Percentiles rank a stretch among this genome's conserved stretches.
phyloP scores from a whole-genome alignment of 2,329 filamentous ascomycete genomes.

The Pyricularia pennisetigena region DNA sequence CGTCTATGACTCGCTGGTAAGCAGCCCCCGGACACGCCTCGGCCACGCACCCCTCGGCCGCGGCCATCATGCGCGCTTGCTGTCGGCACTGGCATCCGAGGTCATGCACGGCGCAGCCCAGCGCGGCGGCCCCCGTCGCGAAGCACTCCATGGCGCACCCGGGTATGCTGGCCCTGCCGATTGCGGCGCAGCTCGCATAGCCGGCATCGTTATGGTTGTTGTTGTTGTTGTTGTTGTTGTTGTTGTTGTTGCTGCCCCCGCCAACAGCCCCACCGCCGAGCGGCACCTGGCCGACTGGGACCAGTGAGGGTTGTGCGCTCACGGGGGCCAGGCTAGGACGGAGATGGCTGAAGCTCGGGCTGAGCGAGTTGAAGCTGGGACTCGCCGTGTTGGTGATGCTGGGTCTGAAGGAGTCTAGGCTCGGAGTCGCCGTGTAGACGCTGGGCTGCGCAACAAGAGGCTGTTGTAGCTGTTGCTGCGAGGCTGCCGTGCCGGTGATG shows the following conservation, averaged over 20 bases:
- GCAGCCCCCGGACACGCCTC: slow-evolving; percentile 14
- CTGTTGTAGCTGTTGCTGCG: background rate
- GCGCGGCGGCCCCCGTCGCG: slow-evolving; percentile 15
- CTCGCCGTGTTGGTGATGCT: background rate
- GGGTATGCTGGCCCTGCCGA: slow-evolving; percentile 17
- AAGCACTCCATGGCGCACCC: slow-evolving; percentile 21
- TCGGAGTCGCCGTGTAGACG: background rate
- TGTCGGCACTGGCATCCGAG: slow-evolving; percentile 21
- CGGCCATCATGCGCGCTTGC: slow-evolving; percentile 19
- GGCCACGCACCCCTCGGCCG: slow-evolving; percentile 21
- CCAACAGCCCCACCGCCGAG: background rate
- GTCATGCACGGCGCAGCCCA: slow-evolving; percentile 20
- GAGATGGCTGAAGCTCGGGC: background rate
- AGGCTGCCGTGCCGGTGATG: background rate
- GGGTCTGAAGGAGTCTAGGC: background rate
- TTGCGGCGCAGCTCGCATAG: slow-evolving; percentile 13
- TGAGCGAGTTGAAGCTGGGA: background rate
- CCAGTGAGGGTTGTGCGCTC: background rate
- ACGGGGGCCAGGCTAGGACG: background rate
- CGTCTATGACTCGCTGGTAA: slow-evolving; percentile 20
- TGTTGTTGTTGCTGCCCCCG: background rate
- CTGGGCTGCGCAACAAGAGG: background rate
- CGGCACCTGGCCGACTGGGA: background rate
- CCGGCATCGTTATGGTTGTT: too few species aligned
- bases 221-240: too few species aligned